Base-by-base conservation (phyloP, 805 yeast species). In the Monosporozyma aerobia region DNA sequence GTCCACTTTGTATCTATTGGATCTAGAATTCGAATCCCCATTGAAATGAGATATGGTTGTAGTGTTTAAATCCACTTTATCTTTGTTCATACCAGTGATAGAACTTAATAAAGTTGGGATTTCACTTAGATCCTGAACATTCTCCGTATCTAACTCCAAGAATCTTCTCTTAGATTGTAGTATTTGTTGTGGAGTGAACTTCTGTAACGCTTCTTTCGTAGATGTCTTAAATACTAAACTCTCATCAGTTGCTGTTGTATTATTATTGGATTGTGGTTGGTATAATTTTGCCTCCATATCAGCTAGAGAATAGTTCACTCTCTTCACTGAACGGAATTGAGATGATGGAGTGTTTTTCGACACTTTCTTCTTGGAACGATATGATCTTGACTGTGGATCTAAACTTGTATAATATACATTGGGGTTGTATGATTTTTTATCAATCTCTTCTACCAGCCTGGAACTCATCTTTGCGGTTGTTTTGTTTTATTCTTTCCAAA, bases 241-340 rank as follows among this genome's bases (percentile, higher is more conserved):
- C 3, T 53, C 44, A 30, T 40, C 52, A 32, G 30, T 43, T 5
- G 47, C 52, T 3, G 57, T 55, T 7, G 53, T 48, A 13, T 41
- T 27, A 4, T 39, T 43, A 11, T 48, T 41, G 3, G 53, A 47
- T 3, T 44, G 46, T 3, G 52, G 60, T 8, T 57, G 53, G 49
- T 63, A 65, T 30, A 69, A 44, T 37, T 59, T 63, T 8, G 65
- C 65, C 43, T 67, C 71, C 51, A 68, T 50, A 52, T 67, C 70
- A 10, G 71, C 68, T 32, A 68, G 48, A 1, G 71, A 68, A 52
- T 68, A 68, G 54, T 68, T 68, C 2, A 68, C 63, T 46, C 70
- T 59, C 47, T 67, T 68, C 23, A 61, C 61, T 5, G 66, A 61
- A 37, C 69, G 57, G 14, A 62, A 60, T 22, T 61, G 53, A 13